Evolutionary conservation across 495 filamentous ascomycete genomes (phyloP).

Genomic region (Parachaetomium inaequale): DNA sequence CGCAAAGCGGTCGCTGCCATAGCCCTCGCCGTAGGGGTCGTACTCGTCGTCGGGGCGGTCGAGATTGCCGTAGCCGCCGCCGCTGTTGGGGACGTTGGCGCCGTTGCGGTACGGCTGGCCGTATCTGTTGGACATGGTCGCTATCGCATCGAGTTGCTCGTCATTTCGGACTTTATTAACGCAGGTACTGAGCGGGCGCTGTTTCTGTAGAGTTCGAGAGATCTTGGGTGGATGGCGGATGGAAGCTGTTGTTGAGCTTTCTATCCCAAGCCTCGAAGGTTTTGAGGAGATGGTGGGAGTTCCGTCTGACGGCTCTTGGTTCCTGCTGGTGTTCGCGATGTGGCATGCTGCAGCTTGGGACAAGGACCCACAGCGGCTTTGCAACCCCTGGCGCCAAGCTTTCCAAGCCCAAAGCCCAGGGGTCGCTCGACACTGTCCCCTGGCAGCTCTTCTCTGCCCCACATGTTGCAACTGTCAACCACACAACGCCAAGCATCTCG

Average conservation of each 20-base stretch:
- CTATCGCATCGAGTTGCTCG: conserved; percentile 22
- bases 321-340: neutral
- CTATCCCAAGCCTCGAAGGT: too few species aligned
- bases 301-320: neutral
- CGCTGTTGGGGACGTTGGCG: neutral
- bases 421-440: too few species aligned
- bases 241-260: neutral
- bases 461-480: neutral
- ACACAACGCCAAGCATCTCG: conserved; percentile 13
- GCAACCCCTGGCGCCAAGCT: too few species aligned
- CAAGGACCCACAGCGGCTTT: neutral
- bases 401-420: too few species aligned
- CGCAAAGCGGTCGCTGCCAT: conserved; percentile 39
- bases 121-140: conserved; percentile 43
- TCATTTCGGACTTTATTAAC: conserved; percentile 19
- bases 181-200: neutral
- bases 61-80: conserved; percentile 28
- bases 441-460: neutral
- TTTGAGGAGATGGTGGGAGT: neutral
- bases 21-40: conserved; percentile 46
- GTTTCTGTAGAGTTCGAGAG: neutral
- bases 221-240: too few species aligned
- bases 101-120: conserved; percentile 41
- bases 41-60: conserved; percentile 40
- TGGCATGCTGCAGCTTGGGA: neutral